phyloP scores from a whole-genome alignment of 192 early-diverging fungal species.

The Gigaspora rosea region DNA sequence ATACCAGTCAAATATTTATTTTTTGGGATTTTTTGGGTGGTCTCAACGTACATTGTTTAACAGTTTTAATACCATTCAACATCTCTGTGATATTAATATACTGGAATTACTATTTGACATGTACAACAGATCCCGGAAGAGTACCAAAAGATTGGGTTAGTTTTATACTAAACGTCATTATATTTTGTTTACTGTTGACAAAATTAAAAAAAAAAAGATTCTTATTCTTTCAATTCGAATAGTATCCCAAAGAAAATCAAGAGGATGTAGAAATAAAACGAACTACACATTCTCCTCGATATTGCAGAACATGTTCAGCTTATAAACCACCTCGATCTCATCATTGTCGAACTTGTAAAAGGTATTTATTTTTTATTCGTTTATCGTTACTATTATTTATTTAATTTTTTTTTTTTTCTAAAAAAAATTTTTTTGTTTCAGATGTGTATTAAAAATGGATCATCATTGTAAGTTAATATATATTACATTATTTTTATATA shows the following conservation, averaged over 20 bases:
- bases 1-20: slow-evolving; percentile 63
- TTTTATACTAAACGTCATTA: not conserved
- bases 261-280: slow-evolving; percentile 66
- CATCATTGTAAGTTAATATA: slow-evolving; percentile 64
- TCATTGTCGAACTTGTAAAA: slow-evolving; percentile 74
- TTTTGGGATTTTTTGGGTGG: slow-evolving; percentile 59
- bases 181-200: not conserved
- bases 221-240: slow-evolving; percentile 36
- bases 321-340: slow-evolving; percentile 81
- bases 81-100: slow-evolving; percentile 72
- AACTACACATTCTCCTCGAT: slow-evolving; percentile 66
- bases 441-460: slow-evolving; percentile 84
- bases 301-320: slow-evolving; percentile 60
- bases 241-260: slow-evolving; percentile 44
- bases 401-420: not conserved
- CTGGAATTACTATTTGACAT: slow-evolving; percentile 85
- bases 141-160: slow-evolving; percentile 64
- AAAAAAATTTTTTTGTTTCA: not conserved
- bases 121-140: slow-evolving; percentile 75
- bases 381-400: slow-evolving; percentile 11
- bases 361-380: slow-evolving; percentile 10
- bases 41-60: slow-evolving; percentile 40
- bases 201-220: not conserved
- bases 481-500: not conserved
- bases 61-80: slow-evolving; percentile 76